Evolutionary conservation across 2,329 filamentous ascomycete species (phyloP), one percentile per base, ranked within the genome.

Genomic region (Cladosporium colombiae): DNA sequence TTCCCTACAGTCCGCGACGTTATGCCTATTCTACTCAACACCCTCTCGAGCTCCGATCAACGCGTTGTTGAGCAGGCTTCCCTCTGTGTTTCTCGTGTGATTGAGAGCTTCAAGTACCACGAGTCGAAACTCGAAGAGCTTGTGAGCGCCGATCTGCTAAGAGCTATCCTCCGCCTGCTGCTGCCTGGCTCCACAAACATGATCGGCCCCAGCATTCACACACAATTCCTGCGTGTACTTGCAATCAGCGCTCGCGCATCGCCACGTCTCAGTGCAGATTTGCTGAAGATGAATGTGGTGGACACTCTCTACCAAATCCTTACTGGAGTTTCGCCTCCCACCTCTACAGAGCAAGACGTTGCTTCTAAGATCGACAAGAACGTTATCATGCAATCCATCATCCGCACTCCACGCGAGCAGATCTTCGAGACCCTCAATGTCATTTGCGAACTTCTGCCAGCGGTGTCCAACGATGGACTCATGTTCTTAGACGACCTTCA

Each of bases 221-320:
- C 96, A 0, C 93, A 97, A 74, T 98, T 99, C 75, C 84, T 99
- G 25, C 89, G 94, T 37, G 93, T 98, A 7, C 82, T 99, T 64
- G 91, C 93, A 5, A 96, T 96, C 71, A 93, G 91, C 4, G 92
- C 94, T 49, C 91, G 91, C 70, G 92, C 93, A 2, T 98, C 95
- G 75, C 92, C 95, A 21, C 86, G 86, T 16, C 83, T 97, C 25
- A 96, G 95, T 4, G 90, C 91, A 2, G 94, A 97, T 73, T 84
- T 99, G 14, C 89, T 99, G 77, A 96, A 94, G 79, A 91, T 98
- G 85, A 94, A 97, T 71, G 91, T 99, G 63, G 95, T 99, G 29
- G 95, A 98, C 78, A 99, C 95, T 0, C 83, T 99, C 2, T 99
- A 98, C 75, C 95, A 99, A 78, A 98, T 99, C 50, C 81, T 99